Base-by-base conservation (phyloP, 2,329 filamentous ascomycete genomes). In the Fonsecaea nubica region DNA sequence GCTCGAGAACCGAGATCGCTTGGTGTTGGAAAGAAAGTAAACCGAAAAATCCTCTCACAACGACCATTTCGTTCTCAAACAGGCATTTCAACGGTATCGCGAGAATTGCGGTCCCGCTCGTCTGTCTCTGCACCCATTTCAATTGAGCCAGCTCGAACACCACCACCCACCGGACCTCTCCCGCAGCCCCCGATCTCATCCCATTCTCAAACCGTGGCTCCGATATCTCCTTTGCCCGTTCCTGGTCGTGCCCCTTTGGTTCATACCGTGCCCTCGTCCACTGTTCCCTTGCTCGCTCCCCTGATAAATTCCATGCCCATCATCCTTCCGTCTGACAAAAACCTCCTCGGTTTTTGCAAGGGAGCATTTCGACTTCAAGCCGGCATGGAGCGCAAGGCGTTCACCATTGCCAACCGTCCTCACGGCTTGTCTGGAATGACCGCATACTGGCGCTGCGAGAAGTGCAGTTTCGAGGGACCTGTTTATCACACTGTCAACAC, bases 391-490 rank as follows among this genome's bases (percentile, higher is more conserved):
- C 63, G 66, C 35, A 73, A 73, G 59, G 65, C 70, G 5, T 72
- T 73, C 48, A 36, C 35, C 15, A 36, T 65, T 15, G 64, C 64
- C 33, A 66, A 69, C 38, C 67, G 69, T 3, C 71, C 71, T 8
- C 48, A 67, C n/a, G 71, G 71, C 12, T 64, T 70, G 25, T 40
- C 65, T 8, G 48, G 66, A 8, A 72, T 68, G 55, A 61, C 63
- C 8, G 53, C 62, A 8, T 77, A 75, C 62, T 81, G 80, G 75
- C 74, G 76, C 36, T 80, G 78, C 62, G 74, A 71, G 12, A 79
- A 79, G 60, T 84, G 82, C 70, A 75, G 74, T 53, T 84, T 83
- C 69, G 78, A 80, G 54, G 79, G 78, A 6, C 76, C 76, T 5
- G 69, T 77, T 53, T 61, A 71, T 35, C 67, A 67, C 8, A 58